Percentiles rank a stretch among this genome's conserved stretches.
Evolutionary conservation across 148 eudicot genomes (phyloP).

Genomic region (Pouteria glomerata): DNA sequence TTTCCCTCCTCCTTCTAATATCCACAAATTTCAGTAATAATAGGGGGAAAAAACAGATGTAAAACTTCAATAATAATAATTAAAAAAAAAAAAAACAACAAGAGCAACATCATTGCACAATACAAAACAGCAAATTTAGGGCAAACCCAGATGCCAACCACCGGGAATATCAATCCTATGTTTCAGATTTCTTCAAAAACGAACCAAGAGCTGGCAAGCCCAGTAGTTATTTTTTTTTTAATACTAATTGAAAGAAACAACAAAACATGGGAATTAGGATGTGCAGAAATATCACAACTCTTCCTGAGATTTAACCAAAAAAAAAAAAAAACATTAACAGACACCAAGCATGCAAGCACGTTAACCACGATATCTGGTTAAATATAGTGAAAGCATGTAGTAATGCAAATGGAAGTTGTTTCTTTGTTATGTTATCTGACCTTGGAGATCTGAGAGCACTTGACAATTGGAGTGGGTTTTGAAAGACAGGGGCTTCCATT

Average conservation of each 20-base stretch:
- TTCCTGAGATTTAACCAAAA: background rate
- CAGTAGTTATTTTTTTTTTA: too few species aligned
- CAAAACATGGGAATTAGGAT: too few species aligned
- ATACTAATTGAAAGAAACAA: too few species aligned
- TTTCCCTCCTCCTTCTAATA: too few species aligned
- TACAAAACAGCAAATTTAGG: background rate
- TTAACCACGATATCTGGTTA: too few species aligned
- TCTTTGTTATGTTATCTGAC: slow-evolving; percentile 5
- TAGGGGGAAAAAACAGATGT: too few species aligned
- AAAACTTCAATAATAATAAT: too few species aligned
- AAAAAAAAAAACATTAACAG: background rate
- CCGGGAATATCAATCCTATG: background rate
- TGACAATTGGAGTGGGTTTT: background rate
- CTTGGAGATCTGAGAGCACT: slow-evolving; percentile 9
- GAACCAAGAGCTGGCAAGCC: background rate
- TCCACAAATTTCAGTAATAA: too few species aligned
- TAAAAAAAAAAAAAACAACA: background rate
- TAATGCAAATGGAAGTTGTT: too few species aligned
- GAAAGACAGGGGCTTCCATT: slow-evolving; percentile 13
- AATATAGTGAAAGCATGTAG: too few species aligned
- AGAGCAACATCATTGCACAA: background rate
- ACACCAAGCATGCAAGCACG: too few species aligned
- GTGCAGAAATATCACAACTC: background rate
- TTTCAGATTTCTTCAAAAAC: background rate
- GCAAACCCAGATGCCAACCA: background rate